These are phyloP conservation scores for Endoconidiophora laricicola DNA, from an alignment of 2,329 filamentous ascomycete species.

Conservation along the genomic window DNA sequence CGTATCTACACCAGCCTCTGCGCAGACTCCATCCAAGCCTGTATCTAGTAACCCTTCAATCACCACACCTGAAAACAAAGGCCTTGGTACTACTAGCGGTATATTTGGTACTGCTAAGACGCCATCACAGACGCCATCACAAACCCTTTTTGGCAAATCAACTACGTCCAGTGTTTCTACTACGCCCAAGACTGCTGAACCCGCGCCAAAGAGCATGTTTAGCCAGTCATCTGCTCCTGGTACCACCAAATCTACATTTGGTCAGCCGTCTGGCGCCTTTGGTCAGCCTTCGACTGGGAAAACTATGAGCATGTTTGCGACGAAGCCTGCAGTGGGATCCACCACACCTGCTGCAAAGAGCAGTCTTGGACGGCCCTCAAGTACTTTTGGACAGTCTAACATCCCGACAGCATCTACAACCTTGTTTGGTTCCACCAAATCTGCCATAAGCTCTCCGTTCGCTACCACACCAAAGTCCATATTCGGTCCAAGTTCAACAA, in stretches of 20 bases:
- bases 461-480: not conserved
- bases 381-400: not conserved
- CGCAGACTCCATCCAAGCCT: slow-evolving; percentile 22
- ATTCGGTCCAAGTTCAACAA: not conserved
- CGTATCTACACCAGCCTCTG: slow-evolving; percentile 19
- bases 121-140: not conserved
- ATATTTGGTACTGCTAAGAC: slow-evolving; percentile 2
- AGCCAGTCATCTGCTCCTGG: not conserved
- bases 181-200: not conserved
- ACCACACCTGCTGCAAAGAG: not conserved
- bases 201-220: slow-evolving; percentile 4
- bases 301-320: not conserved
- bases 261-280: not conserved
- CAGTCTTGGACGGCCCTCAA: not conserved
- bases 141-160: slow-evolving; percentile 2
- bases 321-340: not conserved
- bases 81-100: not conserved
- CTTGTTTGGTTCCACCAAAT: not conserved
- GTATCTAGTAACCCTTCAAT: slow-evolving; percentile 16
- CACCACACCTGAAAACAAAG: slow-evolving; percentile 5
- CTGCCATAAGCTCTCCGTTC: not conserved
- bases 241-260: not conserved
- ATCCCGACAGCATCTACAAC: not conserved
- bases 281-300: slow-evolving; percentile 3
- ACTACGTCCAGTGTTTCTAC: not conserved